Percentiles rank a stretch among this genome's conserved stretches.
phyloP scores from a whole-genome alignment of 805 yeast species.

The Gaillardinia entomophila region DNA sequence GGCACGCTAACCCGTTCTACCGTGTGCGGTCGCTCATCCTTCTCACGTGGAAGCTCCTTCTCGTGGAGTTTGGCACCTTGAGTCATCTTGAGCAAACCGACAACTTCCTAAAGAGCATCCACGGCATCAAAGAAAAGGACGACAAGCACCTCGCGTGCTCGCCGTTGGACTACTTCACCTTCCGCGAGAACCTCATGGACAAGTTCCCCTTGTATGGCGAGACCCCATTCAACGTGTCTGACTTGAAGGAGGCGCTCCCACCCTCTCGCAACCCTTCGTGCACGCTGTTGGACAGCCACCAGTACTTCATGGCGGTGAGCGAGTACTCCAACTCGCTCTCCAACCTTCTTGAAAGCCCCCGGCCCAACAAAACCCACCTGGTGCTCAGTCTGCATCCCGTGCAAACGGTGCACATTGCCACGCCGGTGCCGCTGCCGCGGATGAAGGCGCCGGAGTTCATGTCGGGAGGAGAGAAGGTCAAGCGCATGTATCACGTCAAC shows the following conservation, averaged over 20 bases:
- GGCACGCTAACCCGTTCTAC: conserved; percentile 36
- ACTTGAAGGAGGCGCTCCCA: conserved; percentile 26
- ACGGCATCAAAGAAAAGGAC: conserved; percentile 24
- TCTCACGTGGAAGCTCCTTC: conserved; percentile 47
- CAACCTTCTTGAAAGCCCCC: conserved; percentile 54
- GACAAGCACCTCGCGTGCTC: conserved; percentile 46
- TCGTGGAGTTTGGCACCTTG: conserved; percentile 60
- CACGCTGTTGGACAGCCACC: conserved; percentile 14
- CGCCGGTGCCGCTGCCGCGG: conserved; percentile 86
- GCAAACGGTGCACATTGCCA: conserved; percentile 65
- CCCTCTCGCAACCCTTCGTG: neutral
- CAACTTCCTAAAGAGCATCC: conserved; percentile 37
- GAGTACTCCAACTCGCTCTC: conserved; percentile 49
- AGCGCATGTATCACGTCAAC: conserved; percentile 59
- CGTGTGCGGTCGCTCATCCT: conserved; percentile 53
- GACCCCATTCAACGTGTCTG: conserved; percentile 24
- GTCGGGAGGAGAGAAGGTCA: conserved; percentile 44
- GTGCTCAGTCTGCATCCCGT: conserved; percentile 43
- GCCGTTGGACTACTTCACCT: conserved; percentile 80
- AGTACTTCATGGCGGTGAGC: conserved; percentile 33
- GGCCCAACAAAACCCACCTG: conserved; percentile 43
- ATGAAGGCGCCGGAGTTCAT: conserved; percentile 37
- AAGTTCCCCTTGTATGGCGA: conserved; percentile 70
- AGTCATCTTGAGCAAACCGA: conserved; percentile 38
- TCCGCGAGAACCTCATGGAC: conserved; percentile 65